Conservation (phyloP, 2,329 filamentous ascomycete genomes). For the Coniosporium tulheliwenetii region DNA sequence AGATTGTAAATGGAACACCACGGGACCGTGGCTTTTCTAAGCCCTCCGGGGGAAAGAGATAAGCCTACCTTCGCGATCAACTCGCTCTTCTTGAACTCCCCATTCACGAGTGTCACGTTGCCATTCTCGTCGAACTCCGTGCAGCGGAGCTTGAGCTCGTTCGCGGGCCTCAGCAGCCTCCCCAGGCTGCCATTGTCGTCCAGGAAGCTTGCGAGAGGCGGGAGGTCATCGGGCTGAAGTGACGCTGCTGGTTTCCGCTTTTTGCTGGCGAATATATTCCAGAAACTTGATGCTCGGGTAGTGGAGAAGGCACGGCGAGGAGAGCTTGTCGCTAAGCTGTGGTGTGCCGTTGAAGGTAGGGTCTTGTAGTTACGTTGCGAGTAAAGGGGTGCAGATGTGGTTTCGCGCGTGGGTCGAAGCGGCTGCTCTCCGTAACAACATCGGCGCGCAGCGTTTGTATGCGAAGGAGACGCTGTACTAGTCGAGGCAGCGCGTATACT, state of each 20-base stretch:
- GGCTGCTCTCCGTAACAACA: neutral
- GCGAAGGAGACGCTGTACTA: neutral
- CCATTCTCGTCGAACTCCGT: constrained; percentile 91
- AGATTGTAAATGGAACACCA: neutral
- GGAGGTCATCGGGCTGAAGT: constrained; percentile 43
- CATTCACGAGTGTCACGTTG: constrained; percentile 80
- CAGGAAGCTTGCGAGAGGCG: constrained; percentile 32
- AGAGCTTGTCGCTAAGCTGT: neutral
- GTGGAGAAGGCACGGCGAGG: neutral
- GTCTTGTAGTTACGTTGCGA: neutral
- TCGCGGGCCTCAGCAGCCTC: constrained; percentile 61
- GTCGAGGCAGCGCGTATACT: neutral
- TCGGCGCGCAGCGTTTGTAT: too few species aligned
- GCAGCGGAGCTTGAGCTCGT: constrained; percentile 75
- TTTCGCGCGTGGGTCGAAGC: neutral
- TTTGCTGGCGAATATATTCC: constrained; percentile 15
- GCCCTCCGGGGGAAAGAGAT: neutral
- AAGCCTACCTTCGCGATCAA: constrained; percentile 74
- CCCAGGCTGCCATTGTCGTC: constrained; percentile 48
- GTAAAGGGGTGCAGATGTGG: neutral
- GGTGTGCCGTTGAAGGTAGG: neutral
- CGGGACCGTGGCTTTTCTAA: neutral
- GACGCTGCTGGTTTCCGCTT: constrained; percentile 17
- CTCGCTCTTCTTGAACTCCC: constrained; percentile 95
- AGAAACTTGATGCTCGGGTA: neutral